Conservation (phyloP, 2,329 filamentous ascomycete species). For the Pyrenophora seminiperda region DNA sequence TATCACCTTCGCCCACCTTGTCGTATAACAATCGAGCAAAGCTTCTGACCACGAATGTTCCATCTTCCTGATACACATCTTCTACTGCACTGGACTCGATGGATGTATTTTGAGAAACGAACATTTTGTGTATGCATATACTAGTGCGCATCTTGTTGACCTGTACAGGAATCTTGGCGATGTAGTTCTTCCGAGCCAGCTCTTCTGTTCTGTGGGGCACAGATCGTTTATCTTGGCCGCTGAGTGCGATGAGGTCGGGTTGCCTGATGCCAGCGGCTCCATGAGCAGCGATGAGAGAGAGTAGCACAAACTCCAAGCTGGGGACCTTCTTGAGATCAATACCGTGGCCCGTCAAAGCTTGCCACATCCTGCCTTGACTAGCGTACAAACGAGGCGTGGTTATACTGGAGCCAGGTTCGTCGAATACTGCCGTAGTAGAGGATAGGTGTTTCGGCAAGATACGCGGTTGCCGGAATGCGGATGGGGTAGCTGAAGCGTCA, state of each 20-base stretch:
- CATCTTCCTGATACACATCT: slow-evolving; percentile 42
- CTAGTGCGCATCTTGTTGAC: slow-evolving; percentile 59
- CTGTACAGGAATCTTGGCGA: slow-evolving; percentile 56
- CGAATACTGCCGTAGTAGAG: slow-evolving; percentile 28
- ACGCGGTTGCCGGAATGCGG: slow-evolving; percentile 16
- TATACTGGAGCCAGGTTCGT: slow-evolving; percentile 28
- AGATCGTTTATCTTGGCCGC: slow-evolving; percentile 68
- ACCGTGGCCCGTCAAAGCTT: slow-evolving; percentile 64
- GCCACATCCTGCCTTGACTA: slow-evolving; percentile 63
- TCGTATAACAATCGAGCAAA: slow-evolving; percentile 57
- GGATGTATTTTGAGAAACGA: slow-evolving; percentile 45
- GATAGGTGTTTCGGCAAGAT: slow-evolving; percentile 12
- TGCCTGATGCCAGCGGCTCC: slow-evolving; percentile 63
- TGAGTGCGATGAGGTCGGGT: slow-evolving; percentile 59
- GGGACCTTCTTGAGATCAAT: slow-evolving; percentile 61
- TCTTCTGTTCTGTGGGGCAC: slow-evolving; percentile 65
- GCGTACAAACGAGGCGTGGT: slow-evolving; percentile 48
- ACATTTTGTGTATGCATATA: slow-evolving; percentile 60
- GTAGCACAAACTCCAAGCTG: slow-evolving; percentile 59
- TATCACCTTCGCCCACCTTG: slow-evolving; percentile 55
- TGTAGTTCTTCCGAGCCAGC: slow-evolving; percentile 64
- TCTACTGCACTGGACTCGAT: slow-evolving; percentile 35
- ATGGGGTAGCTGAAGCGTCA: not conserved
- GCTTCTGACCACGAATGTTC: slow-evolving; percentile 54
- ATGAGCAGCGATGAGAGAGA: slow-evolving; percentile 63